Conservation (phyloP, 2,329 filamentous ascomycete genomes). For the Microascus cirrosus region DNA sequence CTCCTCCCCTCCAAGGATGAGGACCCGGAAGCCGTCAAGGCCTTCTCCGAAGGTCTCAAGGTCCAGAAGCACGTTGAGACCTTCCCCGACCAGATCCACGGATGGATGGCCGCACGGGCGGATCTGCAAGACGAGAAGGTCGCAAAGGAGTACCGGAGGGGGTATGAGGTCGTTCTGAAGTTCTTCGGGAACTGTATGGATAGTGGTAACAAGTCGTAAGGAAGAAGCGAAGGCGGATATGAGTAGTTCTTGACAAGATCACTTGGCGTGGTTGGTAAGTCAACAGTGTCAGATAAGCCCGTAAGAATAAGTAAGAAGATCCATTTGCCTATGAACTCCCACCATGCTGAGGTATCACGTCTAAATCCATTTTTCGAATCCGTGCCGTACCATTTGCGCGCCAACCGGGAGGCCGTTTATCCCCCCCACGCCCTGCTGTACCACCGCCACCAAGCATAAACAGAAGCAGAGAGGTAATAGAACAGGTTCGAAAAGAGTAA, state of each 20-base stretch:
- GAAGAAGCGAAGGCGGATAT: neutral
- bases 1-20: constrained; percentile 59
- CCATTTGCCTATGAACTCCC: neutral
- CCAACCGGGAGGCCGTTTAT: too few relatives aligned
- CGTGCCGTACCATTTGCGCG: neutral
- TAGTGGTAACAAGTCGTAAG: constrained; percentile 21
- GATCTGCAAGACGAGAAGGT: constrained; percentile 45
- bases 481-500: neutral
- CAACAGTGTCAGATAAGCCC: neutral
- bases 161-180: constrained; percentile 45
- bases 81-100: constrained; percentile 58
- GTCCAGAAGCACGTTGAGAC: constrained; percentile 51
- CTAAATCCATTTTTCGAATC: neutral
- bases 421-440: neutral
- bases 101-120: constrained; percentile 61
- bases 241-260: neutral
- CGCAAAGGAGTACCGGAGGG: constrained; percentile 50
- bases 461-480: neutral
- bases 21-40: constrained; percentile 38
- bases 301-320: neutral
- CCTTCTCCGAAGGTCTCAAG: constrained; percentile 42
- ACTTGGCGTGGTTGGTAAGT: neutral
- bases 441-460: neutral
- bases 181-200: constrained; percentile 38
- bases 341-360: neutral